These are phyloP conservation scores for Vicia sativa DNA, from an alignment of 306 rosid genomes.

Conservation along the genomic window DNA sequence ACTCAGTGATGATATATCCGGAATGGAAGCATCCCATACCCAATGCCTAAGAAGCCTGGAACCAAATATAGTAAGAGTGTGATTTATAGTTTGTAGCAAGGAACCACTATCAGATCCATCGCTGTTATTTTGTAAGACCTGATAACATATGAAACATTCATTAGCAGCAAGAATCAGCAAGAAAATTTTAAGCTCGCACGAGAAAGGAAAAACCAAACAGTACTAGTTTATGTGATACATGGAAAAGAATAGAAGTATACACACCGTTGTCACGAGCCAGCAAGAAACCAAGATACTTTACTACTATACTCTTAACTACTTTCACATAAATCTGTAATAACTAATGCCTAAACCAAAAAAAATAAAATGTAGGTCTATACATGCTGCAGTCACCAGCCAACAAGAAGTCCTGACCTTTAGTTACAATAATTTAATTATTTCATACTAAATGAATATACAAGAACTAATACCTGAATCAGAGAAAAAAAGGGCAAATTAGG, in stretches of 20 bases:
- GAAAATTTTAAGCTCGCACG: slow-evolving; percentile 22
- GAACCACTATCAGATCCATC: slow-evolving; percentile 92
- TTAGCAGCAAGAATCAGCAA: slow-evolving; percentile 25
- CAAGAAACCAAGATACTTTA: slow-evolving; percentile 6
- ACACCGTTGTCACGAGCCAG: slow-evolving; percentile 12
- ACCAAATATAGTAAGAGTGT: slow-evolving; percentile 78
- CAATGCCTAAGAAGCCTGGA: slow-evolving; percentile 95
- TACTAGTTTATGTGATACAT: slow-evolving; percentile 27
- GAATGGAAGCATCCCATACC: slow-evolving; percentile 52
- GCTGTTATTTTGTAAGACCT: slow-evolving; percentile 77
- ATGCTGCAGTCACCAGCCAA: slow-evolving; percentile 2
- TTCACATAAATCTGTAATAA: slow-evolving; percentile 1
- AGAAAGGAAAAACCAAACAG: slow-evolving; percentile 19
- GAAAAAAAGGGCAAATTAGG: slow-evolving; percentile 8
- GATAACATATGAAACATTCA: slow-evolving; percentile 38
- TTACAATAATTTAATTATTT: slow-evolving; percentile 1
- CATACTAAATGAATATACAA: slow-evolving; percentile 4
- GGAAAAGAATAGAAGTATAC: slow-evolving; percentile 17
- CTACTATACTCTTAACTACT: not conserved
- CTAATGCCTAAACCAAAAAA: not conserved
- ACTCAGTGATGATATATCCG: slow-evolving; percentile 19
- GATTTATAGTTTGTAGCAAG: slow-evolving; percentile 85
- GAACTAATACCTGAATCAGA: slow-evolving; percentile 9
- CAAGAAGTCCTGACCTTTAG: not conserved
- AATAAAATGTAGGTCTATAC: not conserved